Evolutionary conservation across 768 basidiomycete species (phyloP).

Genomic region (Tulasnella sp.): DNA sequence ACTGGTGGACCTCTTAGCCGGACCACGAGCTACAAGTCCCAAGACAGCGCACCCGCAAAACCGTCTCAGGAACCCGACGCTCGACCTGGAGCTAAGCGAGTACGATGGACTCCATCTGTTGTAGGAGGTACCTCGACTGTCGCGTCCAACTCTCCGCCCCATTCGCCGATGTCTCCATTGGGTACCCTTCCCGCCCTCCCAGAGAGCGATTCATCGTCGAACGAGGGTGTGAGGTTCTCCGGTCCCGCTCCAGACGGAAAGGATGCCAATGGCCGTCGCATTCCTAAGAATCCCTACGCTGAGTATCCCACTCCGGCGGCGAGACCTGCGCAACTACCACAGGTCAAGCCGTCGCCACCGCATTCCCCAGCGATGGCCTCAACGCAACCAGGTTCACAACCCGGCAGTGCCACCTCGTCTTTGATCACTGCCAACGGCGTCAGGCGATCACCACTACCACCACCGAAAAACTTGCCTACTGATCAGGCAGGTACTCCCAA

Average conservation of each 20-base stretch:
- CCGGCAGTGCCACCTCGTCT: constrained; percentile 28
- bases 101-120: constrained; percentile 50
- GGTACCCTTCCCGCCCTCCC: constrained; percentile 10
- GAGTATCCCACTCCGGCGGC: constrained; percentile 13
- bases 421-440: constrained; percentile 33
- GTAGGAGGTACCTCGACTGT: constrained; percentile 36
- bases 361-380: neutral
- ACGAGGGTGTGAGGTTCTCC: constrained; percentile 13
- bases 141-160: constrained; percentile 29
- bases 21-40: neutral
- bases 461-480: constrained; percentile 30
- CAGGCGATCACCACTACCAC: constrained; percentile 30
- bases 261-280: neutral
- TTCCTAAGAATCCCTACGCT: constrained; percentile 1
- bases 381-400: constrained; percentile 11
- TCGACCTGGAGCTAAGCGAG: constrained; percentile 38
- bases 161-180: constrained; percentile 18
- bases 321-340: constrained; percentile 15
- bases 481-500: constrained; percentile 14
- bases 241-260: neutral
- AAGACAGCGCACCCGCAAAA: neutral
- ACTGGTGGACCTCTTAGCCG: neutral
- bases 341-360: constrained; percentile 15
- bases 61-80: neutral
- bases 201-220: constrained; percentile 24